Evolutionary conservation across 768 basidiomycete genomes (phyloP).

Genomic region (Suillus cothurnatus): DNA sequence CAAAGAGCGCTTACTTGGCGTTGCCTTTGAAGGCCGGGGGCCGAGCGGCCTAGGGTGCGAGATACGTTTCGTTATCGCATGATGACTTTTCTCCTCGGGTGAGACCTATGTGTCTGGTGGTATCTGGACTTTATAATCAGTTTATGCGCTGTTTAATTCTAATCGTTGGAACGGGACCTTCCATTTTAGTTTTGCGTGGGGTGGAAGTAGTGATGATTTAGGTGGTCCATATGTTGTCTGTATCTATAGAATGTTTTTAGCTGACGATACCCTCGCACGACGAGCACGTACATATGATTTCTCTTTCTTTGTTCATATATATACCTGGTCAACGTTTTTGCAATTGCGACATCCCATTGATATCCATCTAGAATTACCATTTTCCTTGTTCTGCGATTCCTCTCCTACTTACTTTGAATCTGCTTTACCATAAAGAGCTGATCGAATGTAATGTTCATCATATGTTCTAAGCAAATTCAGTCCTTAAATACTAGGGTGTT

Average conservation of each 20-base stretch:
- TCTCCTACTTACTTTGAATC: conserved; percentile 4
- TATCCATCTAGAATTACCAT: conserved; percentile 29
- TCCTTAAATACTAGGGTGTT: not conserved
- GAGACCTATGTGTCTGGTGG: conserved; percentile 11
- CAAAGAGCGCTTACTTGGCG: conserved; percentile 55
- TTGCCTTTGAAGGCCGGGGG: conserved; percentile 66
- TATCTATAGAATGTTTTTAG: conserved; percentile 11
- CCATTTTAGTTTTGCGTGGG: not conserved
- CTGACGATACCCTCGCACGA: conserved; percentile 9
- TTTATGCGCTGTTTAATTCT: conserved; percentile 36
- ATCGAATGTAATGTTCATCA: not conserved
- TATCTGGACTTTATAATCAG: conserved; percentile 29
- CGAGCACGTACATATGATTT: conserved; percentile 9
- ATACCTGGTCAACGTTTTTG: conserved; percentile 8
- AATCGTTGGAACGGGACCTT: conserved; percentile 20
- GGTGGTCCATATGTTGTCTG: conserved; percentile 8
- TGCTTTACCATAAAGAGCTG: not conserved
- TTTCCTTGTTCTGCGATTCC: conserved; percentile 22
- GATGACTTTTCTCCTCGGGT: conserved; percentile 9
- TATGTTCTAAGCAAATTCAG: not conserved
- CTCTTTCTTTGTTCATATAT: conserved; percentile 2
- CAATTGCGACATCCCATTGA: conserved; percentile 11
- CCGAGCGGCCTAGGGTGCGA: conserved; percentile 50
- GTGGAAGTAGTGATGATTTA: not conserved
- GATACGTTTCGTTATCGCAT: conserved; percentile 37